Evolutionary conservation across 495 filamentous ascomycete genomes (phyloP).

Genomic region (Pyronema omphalodes): DNA sequence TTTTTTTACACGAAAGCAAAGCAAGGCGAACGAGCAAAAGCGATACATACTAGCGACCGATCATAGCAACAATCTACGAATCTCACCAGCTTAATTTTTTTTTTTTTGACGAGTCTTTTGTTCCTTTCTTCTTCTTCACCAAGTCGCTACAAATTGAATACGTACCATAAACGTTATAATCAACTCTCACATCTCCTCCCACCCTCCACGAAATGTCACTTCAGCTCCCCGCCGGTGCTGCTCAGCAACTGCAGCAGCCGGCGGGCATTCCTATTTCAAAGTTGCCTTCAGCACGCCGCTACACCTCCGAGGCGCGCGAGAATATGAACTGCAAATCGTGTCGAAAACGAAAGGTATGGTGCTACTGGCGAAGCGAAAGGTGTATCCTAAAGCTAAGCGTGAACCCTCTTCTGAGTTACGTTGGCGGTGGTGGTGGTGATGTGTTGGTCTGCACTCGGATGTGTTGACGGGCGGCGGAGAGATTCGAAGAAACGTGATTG

Average conservation of each 20-base stretch:
- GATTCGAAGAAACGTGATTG: not conserved
- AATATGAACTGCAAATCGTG: conserved; percentile 92
- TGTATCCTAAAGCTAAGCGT: not conserved
- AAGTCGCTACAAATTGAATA: conserved; percentile 7
- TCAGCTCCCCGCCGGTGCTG: not conserved
- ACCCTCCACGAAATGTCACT: not conserved
- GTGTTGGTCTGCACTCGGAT: too few relatives aligned
- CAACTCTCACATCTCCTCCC: too few relatives aligned
- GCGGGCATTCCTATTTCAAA: conserved; percentile 1
- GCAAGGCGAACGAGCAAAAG: too few relatives aligned
- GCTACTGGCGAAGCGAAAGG: conserved; percentile 9
- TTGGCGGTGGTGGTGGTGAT: too few relatives aligned
- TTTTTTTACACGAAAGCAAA: too few relatives aligned
- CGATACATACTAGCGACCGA: too few relatives aligned
- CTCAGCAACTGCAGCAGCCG: not conserved
- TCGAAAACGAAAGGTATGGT: conserved; percentile 60
- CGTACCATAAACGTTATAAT: conserved; percentile 13
- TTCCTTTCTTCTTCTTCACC: not conserved
- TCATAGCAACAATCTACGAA: too few relatives aligned
- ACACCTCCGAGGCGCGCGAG: conserved; percentile 59
- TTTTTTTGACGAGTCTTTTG: not conserved
- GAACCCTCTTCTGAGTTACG: not conserved
- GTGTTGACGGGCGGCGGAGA: not conserved
- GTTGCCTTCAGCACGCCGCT: conserved; percentile 45
- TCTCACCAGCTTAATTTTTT: not conserved